These are phyloP conservation scores for Herpetospermum pedunculosum DNA, from an alignment of 306 rosid genomes.

Conservation along the genomic window DNA sequence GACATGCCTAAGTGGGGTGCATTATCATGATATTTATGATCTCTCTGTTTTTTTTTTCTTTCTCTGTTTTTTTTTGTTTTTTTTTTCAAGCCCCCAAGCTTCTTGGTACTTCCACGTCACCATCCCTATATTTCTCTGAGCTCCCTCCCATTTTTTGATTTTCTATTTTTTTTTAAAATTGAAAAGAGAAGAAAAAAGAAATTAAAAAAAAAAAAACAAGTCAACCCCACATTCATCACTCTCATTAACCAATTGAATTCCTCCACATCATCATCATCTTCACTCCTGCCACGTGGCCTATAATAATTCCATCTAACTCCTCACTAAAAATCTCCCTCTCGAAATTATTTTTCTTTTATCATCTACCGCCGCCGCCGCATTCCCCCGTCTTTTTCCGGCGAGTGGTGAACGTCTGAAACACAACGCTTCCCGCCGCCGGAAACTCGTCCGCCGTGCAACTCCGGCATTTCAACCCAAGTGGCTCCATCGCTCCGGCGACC, in stretches of 20 bases:
- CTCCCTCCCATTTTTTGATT: neutral
- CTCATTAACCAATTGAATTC: slow-evolving; percentile 8
- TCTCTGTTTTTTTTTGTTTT: no score
- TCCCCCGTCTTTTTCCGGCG: slow-evolving; percentile 41
- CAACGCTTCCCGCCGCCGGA: slow-evolving; percentile 52
- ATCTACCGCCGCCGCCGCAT: slow-evolving; percentile 10
- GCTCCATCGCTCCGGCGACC: slow-evolving; percentile 54
- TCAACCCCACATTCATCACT: slow-evolving; percentile 14
- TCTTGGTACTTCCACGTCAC: slow-evolving; percentile 17
- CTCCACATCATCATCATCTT: slow-evolving; percentile 2
- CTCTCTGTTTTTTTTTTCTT: neutral
- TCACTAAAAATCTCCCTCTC: neutral
- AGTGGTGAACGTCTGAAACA: slow-evolving; percentile 60
- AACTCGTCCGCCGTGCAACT: slow-evolving; percentile 67
- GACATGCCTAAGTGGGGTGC: slow-evolving; percentile 15
- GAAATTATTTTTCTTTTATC: neutral
- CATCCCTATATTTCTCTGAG: slow-evolving; percentile 2
- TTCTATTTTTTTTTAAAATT: neutral
- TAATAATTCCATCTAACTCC: neutral
- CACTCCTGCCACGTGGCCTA: slow-evolving; percentile 3
- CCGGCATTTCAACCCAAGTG: slow-evolving; percentile 67
- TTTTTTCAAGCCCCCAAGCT: neutral
- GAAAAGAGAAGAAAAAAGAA: neutral
- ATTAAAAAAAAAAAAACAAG: neutral
- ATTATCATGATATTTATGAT: slow-evolving; percentile 3